Evolutionary conservation across 129 eudicot species (phyloP), one percentile per base, ranked within the genome.

Genomic region (Deinandra increscens): DNA sequence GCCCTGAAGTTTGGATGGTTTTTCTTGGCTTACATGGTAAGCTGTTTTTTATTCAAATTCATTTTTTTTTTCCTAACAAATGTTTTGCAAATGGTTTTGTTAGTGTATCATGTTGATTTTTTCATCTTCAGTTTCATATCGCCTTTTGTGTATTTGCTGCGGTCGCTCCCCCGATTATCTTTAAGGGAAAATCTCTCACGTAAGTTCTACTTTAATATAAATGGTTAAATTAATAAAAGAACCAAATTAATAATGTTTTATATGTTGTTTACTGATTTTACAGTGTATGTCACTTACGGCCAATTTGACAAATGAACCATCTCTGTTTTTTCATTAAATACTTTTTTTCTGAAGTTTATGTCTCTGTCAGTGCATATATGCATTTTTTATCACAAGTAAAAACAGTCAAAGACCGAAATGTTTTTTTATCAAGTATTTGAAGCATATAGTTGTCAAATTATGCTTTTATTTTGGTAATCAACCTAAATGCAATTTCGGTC

Each of bases 1-100:
- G 96, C 95, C 14, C 20, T 92, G 78, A 89, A 83, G 72, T 89
- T 89, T 72, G 92, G 96, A 43, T 86, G 91, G 98, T 92, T 92
- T 81, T 92, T 92, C 90, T 81, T 92, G 82, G 61, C 82, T 42
- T 92, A 92, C 69, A n/a, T 72, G 79, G 98, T 92, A 69, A 75
- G 82, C 63, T 44, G n/a, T n/a, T 65, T 38, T 60, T 31, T 49
- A n/a, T n/a, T n/a, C n/a, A n/a, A n/a, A n/a, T n/a, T n/a, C n/a
- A n/a, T n/a, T n/a, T n/a, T n/a, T n/a, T n/a, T n/a, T n/a, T n/a
- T n/a, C n/a, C n/a, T n/a, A n/a, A n/a, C n/a, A n/a, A n/a, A n/a
- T n/a, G n/a, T n/a, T n/a, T 76, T 58, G 6, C 43, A 59, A 22
- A 5, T 20, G 44, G 43, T 55, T 61, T 12, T 67, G 50, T n/a